These are phyloP conservation scores for Gossypium rotundifolium DNA, from an alignment of 345 rosid species.

Conservation along the genomic window DNA sequence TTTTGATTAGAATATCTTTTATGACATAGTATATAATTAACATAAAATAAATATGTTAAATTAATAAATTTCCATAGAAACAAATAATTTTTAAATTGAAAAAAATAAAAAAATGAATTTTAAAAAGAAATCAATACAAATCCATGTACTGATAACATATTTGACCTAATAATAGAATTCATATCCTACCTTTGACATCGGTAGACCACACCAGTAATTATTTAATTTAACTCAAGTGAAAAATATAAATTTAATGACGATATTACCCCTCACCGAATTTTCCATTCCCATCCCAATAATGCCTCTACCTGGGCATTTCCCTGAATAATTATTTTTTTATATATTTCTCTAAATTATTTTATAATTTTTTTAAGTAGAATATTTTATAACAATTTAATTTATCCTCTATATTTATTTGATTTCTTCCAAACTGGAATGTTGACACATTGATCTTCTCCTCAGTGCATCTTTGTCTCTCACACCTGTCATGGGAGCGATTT, in stretches of 20 bases:
- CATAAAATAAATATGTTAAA: no score
- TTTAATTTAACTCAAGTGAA: not conserved
- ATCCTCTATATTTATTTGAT: not conserved
- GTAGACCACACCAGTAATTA: not conserved
- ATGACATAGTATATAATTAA: no score
- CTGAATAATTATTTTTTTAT: not conserved
- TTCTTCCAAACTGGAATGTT: not conserved
- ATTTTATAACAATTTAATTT: not conserved
- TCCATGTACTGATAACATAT: no score
- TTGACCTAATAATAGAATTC: no score
- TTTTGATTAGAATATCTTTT: no score
- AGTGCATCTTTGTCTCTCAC: not conserved
- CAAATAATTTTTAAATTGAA: no score
- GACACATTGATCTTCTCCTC: not conserved
- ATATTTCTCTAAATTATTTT: not conserved
- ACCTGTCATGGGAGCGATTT: slow-evolving; percentile 5
- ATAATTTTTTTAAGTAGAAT: not conserved
- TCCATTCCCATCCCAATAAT: not conserved
- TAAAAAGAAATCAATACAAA: no score
- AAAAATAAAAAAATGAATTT: no score
- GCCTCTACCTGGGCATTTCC: not conserved
- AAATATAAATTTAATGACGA: not conserved
- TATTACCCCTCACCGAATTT: not conserved
- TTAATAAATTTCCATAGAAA: no score
- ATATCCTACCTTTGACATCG: no score